Conservation (phyloP, 192 early-diverging fungal genomes). For the Coemansia sp. region DNA sequence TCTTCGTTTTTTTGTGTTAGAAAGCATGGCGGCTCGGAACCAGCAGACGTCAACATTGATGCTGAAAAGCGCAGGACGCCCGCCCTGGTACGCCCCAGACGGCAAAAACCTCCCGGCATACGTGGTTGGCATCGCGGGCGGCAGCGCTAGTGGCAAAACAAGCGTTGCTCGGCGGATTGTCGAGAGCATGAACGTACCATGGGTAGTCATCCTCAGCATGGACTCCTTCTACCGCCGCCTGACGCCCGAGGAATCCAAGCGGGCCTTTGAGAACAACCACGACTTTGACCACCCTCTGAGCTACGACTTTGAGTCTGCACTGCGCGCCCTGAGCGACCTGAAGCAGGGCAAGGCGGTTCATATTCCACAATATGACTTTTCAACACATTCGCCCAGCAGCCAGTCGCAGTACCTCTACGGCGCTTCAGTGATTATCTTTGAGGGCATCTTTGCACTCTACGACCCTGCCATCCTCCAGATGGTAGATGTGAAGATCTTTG, state of each 20-base stretch:
- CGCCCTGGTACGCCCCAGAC: conserved; percentile 54
- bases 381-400: conserved; percentile 72
- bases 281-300: conserved; percentile 93
- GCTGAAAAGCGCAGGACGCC: conserved; percentile 47
- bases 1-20: not conserved
- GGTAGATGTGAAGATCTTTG: conserved; percentile 90
- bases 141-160: conserved; percentile 83
- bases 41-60: conserved; percentile 38
- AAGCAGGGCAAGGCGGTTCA: conserved; percentile 77
- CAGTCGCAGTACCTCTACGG: conserved; percentile 77
- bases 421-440: conserved; percentile 94
- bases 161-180: conserved; percentile 74
- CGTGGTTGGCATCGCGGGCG: conserved; percentile 76
- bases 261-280: conserved; percentile 69
- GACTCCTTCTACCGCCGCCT: conserved; percentile 93
- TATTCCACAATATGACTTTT: conserved; percentile 91
- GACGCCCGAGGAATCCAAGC: conserved; percentile 67
- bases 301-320: conserved; percentile 79
- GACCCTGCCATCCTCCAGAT: conserved; percentile 74
- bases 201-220: conserved; percentile 92
- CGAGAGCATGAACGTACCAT: conserved; percentile 71
- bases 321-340: conserved; percentile 67
- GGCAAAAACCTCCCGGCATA: conserved; percentile 65
- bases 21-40: not conserved
- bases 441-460: conserved; percentile 96